phyloP scores from a whole-genome alignment of 768 basidiomycete species.

The Agrocybe praecox region DNA sequence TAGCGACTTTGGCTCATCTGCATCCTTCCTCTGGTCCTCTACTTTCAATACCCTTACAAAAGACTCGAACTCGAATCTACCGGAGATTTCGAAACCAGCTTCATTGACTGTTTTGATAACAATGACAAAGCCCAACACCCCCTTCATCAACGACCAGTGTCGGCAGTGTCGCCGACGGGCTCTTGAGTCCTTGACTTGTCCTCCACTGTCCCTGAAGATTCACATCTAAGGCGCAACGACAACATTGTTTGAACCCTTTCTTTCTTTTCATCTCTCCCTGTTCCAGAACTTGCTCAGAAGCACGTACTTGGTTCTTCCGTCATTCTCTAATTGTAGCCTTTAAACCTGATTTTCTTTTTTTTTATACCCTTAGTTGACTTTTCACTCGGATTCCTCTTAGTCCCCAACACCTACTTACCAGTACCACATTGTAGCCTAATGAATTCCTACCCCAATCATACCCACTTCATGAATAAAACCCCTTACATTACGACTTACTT shows the following conservation, averaged over 20 bases:
- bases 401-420: too few species aligned
- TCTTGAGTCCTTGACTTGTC: constrained; percentile 29
- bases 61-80: neutral
- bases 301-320: too few species aligned
- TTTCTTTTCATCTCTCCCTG: neutral
- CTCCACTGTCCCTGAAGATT: constrained; percentile 2
- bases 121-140: constrained; percentile 1
- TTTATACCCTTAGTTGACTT: neutral
- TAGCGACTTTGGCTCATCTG: constrained; percentile 16
- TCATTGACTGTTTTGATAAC: constrained; percentile 6
- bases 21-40: constrained; percentile 5
- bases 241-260: constrained; percentile 15
- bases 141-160: constrained; percentile 1
- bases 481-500: too few species aligned
- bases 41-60: constrained; percentile 14
- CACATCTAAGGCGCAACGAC: constrained; percentile 9
- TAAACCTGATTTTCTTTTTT: neutral
- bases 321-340: constrained; percentile 13
- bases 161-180: constrained; percentile 2
- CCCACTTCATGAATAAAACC: too few species aligned
- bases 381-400: constrained; percentile 15
- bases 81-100: neutral
- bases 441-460: too few species aligned
- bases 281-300: neutral
- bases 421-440: too few species aligned